Base-by-base conservation (phyloP, 208 protist genomes). In the Porcisia hertigi region DNA sequence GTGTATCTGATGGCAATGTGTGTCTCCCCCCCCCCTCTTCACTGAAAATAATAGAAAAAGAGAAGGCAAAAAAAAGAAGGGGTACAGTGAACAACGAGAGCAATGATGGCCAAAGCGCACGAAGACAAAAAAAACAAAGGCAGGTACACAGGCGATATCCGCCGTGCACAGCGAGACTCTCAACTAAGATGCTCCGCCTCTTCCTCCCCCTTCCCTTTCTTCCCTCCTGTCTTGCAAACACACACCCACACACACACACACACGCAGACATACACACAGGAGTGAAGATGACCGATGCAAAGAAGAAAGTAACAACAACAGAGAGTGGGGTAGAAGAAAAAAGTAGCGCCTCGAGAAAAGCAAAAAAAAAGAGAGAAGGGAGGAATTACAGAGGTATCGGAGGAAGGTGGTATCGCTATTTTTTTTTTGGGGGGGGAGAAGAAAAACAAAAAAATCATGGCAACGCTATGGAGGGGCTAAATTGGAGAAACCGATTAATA, bases 291-390 rank as follows among this genome's bases (percentile, higher is more conserved):
- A 30, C 30, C 30, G 14, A 71, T 23, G 12, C 9, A 14, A 41
- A 0, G 30, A 73, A 49, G 20, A 73, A 34, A 34, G 0, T 2
- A 45, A 73, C 7, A 20, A 2, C 1, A 36, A 59, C 12, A 64
- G 18, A 25, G 16, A 39, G 25, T 20, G 12, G 5, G 25, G 2
- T 5, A 36, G 47, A 12, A 34, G 14, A 25, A 58, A 36, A n/a
- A 53, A 55, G 30, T 39, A 12, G 65, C 3, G 34, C 9, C n/a
- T 20, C 1, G 45, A 20, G 45, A 6, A 45, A 6, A 25, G 54
- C 39, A 70, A 34, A 70, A 70, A 70, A 70, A 69, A 69, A 69
- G 41, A 36, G 7, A 6, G 49, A 16, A 12, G 8, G 43, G n/a
- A 7, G 34, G 60, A 34, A 8, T 9, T 9, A 7, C 41, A 2